phyloP scores from a whole-genome alignment of 2,329 filamentous ascomycete species.

The Ophiosphaerella narmari region DNA sequence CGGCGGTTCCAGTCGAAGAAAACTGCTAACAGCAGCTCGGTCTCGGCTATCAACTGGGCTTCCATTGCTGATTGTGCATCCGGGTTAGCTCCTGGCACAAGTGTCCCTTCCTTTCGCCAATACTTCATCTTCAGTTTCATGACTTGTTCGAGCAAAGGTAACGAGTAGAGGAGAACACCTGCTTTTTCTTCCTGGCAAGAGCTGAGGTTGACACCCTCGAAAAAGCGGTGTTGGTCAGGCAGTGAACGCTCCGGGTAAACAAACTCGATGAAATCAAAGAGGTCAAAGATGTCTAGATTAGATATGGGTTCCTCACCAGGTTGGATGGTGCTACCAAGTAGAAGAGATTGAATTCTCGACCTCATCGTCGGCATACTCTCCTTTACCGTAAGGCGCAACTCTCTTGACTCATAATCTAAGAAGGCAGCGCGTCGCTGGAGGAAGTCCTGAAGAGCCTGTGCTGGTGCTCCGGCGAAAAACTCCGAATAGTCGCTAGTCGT shows the following conservation, averaged over 20 bases:
- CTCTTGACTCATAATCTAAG: constrained; percentile 82
- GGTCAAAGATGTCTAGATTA: constrained; percentile 82
- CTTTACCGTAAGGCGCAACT: constrained; percentile 77
- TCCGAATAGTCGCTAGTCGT: constrained; percentile 49
- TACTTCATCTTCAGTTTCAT: constrained; percentile 72
- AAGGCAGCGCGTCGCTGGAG: constrained; percentile 75
- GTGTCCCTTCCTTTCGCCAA: constrained; percentile 51
- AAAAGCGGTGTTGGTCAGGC: constrained; percentile 62
- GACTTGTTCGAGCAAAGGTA: constrained; percentile 74
- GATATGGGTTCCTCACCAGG: constrained; percentile 68
- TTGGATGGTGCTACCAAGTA: constrained; percentile 76
- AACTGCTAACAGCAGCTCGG: constrained; percentile 61
- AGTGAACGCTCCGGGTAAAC: constrained; percentile 55
- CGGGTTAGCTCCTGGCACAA: constrained; percentile 9
- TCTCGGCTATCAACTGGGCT: constrained; percentile 48
- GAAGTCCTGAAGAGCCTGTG: constrained; percentile 75
- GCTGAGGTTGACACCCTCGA: constrained; percentile 69
- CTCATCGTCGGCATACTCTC: constrained; percentile 63
- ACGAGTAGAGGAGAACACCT: constrained; percentile 65
- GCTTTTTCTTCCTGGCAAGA: constrained; percentile 65
- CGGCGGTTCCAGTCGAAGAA: constrained; percentile 68
- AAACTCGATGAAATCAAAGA: constrained; percentile 87
- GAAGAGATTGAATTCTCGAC: constrained; percentile 59
- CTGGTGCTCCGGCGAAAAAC: constrained; percentile 72
- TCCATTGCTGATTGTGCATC: constrained; percentile 40